Evolutionary conservation across 306 rosid species (phyloP), one percentile per base, ranked within the genome.

Genomic region (Mimosa bimucronata): DNA sequence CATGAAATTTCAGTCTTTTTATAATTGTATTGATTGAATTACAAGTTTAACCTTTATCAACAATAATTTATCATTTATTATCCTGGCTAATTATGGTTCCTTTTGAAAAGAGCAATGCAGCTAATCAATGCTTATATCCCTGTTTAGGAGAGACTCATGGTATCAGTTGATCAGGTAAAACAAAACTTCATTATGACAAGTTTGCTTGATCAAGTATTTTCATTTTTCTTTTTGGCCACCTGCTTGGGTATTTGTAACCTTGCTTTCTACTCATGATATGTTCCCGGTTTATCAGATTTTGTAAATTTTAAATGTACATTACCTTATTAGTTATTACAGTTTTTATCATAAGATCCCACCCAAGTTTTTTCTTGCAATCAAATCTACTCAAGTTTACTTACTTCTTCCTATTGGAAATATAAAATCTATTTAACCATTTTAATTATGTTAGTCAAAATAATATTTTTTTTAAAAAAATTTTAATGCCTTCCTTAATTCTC

Each of bases 1-100:
- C 83, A 68, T 74, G 62, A 78, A 37, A 12, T 74, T 83, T 74
- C 83, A 45, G 44, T 74, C 77, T 21, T 66, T 69, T 66, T 9
- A 30, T 53, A 10, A 13, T 4, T 3, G 26, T 25, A 34, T 34
- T 34, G 37, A 34, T 34, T 34, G 37, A 72, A 62, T 77, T 44
- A 77, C 79, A 21, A 25, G 42, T 77, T 31, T n/a, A 65, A 19
- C 82, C 70, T 38, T 71, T 28, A 6, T 34, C 37, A 10, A 15
- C 34, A 25, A 55, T 57, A 70, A 66, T 57, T 10, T 21, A 6
- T 58, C 25, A 58, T 23, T 58, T 69, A 44, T 18, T 41, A 28
- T 50, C 31, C 29, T 11, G 1, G 29, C 16, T 66, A 66, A 74
- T 81, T 75, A 69, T 68, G 57, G 19, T 46, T 77, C 28, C 73